Percentiles rank a stretch among this genome's conserved stretches.
phyloP scores from a whole-genome alignment of 208 protist genomes.

The Herpetomonas samuelpessoai region DNA sequence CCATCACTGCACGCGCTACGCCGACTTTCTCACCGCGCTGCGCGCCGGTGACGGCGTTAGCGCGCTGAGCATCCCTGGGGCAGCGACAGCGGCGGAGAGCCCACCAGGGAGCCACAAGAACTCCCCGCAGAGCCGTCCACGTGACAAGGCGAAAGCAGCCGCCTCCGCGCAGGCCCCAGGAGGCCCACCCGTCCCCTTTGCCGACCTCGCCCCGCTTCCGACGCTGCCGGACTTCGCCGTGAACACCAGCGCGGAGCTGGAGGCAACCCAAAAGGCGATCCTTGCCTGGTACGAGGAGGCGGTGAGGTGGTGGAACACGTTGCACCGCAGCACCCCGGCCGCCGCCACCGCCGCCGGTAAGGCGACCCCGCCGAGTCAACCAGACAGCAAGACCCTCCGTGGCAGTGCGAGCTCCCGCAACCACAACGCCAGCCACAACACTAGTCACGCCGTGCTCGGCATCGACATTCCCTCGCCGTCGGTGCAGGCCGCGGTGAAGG shows the following conservation, averaged over 20 bases:
- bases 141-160: neutral
- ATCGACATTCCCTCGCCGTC: neutral
- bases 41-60: neutral
- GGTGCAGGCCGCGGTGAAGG: neutral
- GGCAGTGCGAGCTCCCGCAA: neutral
- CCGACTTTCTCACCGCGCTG: neutral
- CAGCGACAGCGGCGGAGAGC: neutral
- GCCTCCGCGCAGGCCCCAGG: neutral
- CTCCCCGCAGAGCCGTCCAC: neutral
- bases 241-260: neutral
- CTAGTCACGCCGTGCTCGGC: neutral
- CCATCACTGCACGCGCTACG: neutral
- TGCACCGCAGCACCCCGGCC: neutral
- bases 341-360: neutral
- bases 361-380: neutral
- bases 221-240: neutral
- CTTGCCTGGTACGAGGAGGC: neutral
- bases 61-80: neutral
- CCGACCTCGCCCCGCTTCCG: neutral
- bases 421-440: neutral
- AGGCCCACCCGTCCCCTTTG: neutral
- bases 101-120: neutral
- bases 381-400: neutral
- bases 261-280: neutral
- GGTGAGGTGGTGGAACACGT: neutral